Percentiles rank a stretch among this genome's conserved stretches.
phyloP scores from a whole-genome alignment of 192 early-diverging fungal species.

The Podila verticillata region DNA sequence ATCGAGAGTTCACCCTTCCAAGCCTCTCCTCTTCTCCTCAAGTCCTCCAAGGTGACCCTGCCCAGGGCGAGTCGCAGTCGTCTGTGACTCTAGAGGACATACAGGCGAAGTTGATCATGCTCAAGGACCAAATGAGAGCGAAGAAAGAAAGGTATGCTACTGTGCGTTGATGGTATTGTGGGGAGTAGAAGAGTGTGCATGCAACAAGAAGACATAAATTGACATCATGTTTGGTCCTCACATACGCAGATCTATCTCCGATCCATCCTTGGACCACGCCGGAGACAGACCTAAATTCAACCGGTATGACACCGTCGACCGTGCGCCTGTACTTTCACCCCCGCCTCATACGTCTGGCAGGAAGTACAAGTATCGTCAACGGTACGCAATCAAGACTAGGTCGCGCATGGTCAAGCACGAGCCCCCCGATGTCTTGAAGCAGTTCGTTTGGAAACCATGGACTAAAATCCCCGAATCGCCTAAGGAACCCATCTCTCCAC shows the following conservation, averaged over 20 bases:
- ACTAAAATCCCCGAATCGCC: neutral
- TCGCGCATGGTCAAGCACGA: neutral
- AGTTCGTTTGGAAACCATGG: neutral
- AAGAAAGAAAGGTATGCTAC: too few species aligned
- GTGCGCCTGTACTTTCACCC: neutral
- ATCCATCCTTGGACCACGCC: too few species aligned
- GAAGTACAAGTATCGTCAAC: neutral
- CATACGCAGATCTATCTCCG: too few species aligned
- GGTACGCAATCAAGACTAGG: slow-evolving; percentile 9
- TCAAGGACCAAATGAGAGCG: too few species aligned
- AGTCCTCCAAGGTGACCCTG: neutral
- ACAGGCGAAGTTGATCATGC: too few species aligned
- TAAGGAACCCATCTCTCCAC: neutral
- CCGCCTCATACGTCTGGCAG: slow-evolving; percentile 5
- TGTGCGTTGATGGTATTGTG: too few species aligned
- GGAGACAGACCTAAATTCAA: too few species aligned
- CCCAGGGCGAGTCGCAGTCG: neutral
- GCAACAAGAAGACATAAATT: too few species aligned
- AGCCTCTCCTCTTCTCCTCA: neutral
- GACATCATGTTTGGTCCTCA: too few species aligned
- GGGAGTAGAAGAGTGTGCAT: too few species aligned
- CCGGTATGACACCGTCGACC: neutral
- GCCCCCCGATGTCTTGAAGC: neutral
- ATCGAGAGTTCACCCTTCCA: neutral
- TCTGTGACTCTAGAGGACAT: too few species aligned